phyloP scores from a whole-genome alignment of 2,329 filamentous ascomycete species.

The Phyllosticta ampelicida region DNA sequence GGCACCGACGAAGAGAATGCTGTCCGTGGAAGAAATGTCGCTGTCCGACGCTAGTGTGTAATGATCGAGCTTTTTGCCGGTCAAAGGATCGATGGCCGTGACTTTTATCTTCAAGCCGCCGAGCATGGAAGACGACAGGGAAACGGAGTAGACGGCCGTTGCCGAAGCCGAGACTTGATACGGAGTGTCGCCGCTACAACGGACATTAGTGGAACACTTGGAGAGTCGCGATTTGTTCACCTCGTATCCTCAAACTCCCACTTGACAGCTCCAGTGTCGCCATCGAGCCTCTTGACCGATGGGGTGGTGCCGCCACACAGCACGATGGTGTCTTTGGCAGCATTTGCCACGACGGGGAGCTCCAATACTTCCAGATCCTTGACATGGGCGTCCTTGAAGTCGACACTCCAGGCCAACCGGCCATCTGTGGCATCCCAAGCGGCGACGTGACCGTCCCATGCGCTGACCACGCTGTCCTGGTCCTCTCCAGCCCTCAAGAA shows the following conservation, averaged over 20 bases:
- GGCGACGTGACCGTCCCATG: slow-evolving; percentile 57
- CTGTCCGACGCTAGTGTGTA: slow-evolving; percentile 61
- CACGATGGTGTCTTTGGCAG: slow-evolving; percentile 58
- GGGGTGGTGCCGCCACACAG: slow-evolving; percentile 49
- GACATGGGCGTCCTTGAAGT: slow-evolving; percentile 45
- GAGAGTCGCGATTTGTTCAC: slow-evolving; percentile 20
- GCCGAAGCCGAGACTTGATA: slow-evolving; percentile 64
- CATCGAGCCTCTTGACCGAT: slow-evolving; percentile 61
- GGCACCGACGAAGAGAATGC: slow-evolving; percentile 64
- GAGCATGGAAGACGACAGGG: slow-evolving; percentile 54
- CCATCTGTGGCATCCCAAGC: slow-evolving; percentile 80
- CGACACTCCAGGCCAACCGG: slow-evolving; percentile 62
- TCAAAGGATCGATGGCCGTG: slow-evolving; percentile 58
- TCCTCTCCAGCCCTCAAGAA: slow-evolving; percentile 65
- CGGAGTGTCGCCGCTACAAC: slow-evolving; percentile 53
- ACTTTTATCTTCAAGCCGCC: slow-evolving; percentile 69
- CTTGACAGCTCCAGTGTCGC: slow-evolving; percentile 57
- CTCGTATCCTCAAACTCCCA: slow-evolving; percentile 66
- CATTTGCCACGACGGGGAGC: slow-evolving; percentile 47
- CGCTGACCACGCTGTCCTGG: slow-evolving; percentile 67
- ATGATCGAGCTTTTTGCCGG: slow-evolving; percentile 62
- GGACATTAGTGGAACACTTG: slow-evolving; percentile 13
- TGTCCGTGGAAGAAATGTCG: slow-evolving; percentile 53
- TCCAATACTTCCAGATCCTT: slow-evolving; percentile 70
- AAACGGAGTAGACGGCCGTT: slow-evolving; percentile 63